phyloP scores from a whole-genome alignment of 495 filamentous ascomycete species.

The Halenospora varia region DNA sequence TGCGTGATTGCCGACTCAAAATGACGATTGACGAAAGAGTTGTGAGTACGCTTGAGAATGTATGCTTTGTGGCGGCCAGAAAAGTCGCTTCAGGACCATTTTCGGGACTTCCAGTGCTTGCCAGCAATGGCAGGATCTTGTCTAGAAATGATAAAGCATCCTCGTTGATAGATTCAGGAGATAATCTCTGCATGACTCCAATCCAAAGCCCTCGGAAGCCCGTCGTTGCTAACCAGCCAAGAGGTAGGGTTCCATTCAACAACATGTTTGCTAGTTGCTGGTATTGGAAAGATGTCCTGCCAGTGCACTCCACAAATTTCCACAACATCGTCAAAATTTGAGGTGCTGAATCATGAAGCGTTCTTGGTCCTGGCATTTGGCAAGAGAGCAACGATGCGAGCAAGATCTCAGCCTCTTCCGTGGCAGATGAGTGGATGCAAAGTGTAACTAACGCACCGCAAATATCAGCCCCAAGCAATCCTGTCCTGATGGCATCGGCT shows the following conservation, averaged over 20 bases:
- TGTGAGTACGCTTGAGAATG: constrained; percentile 32
- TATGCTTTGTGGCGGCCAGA: constrained; percentile 26
- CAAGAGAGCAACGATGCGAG: constrained; percentile 28
- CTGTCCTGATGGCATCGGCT: constrained; percentile 47
- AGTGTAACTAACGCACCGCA: constrained; percentile 36
- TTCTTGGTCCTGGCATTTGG: constrained; percentile 34
- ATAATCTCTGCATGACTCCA: constrained; percentile 27
- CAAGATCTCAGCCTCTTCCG: constrained; percentile 38
- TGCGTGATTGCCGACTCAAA: constrained; percentile 12
- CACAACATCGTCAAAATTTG: constrained; percentile 24
- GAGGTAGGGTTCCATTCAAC: constrained; percentile 29
- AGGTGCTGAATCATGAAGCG: constrained; percentile 24
- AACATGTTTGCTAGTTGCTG: constrained; percentile 35
- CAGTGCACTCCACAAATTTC: constrained; percentile 25
- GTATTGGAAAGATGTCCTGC: constrained; percentile 26
- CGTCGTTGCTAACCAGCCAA: constrained; percentile 39
- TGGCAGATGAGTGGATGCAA: constrained; percentile 33
- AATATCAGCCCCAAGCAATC: constrained; percentile 36
- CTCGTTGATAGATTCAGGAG: constrained; percentile 24
- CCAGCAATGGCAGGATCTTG: constrained; percentile 32
- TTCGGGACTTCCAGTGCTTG: neutral
- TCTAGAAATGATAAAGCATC: constrained; percentile 35
- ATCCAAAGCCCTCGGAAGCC: constrained; percentile 37
- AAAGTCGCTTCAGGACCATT: constrained; percentile 11
- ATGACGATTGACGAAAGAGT: constrained; percentile 32